Conservation (phyloP, 352 stramenopile genomes). For the Blastocystis sp. region DNA sequence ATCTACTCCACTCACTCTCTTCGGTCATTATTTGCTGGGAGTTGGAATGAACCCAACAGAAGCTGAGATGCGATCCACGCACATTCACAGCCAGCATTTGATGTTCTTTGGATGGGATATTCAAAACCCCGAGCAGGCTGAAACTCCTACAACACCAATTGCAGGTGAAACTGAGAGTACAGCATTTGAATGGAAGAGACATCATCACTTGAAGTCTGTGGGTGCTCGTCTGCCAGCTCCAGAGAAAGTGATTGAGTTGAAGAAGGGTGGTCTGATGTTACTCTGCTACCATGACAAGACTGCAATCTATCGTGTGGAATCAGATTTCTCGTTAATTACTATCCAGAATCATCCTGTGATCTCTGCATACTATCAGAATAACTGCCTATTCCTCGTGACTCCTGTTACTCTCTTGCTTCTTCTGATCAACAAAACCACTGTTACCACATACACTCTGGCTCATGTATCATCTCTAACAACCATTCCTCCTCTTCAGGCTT, state of each 20-base stretch:
- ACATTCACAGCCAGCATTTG: conserved; percentile 30
- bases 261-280: conserved; percentile 5
- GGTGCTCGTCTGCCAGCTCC: not conserved
- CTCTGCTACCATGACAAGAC: conserved; percentile 26
- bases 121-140: not conserved
- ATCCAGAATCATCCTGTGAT: not conserved
- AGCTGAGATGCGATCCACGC: conserved; percentile 25
- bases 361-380: not conserved
- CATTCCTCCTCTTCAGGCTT: not conserved
- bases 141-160: not conserved
- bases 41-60: conserved; percentile 11
- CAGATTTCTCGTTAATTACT: not conserved
- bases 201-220: conserved; percentile 22
- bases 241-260: not conserved
- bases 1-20: conserved; percentile 1
- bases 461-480: not conserved
- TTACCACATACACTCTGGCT: conserved; percentile 15
- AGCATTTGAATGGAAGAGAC: not conserved
- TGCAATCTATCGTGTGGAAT: conserved; percentile 5
- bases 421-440: not conserved
- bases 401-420: not conserved
- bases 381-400: conserved; percentile 14
- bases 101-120: conserved; percentile 32
- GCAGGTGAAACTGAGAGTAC: not conserved
- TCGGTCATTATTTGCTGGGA: conserved; percentile 17